These are phyloP conservation scores for Leucaena leucocephala DNA, from an alignment of 306 rosid genomes.

Conservation along the genomic window DNA sequence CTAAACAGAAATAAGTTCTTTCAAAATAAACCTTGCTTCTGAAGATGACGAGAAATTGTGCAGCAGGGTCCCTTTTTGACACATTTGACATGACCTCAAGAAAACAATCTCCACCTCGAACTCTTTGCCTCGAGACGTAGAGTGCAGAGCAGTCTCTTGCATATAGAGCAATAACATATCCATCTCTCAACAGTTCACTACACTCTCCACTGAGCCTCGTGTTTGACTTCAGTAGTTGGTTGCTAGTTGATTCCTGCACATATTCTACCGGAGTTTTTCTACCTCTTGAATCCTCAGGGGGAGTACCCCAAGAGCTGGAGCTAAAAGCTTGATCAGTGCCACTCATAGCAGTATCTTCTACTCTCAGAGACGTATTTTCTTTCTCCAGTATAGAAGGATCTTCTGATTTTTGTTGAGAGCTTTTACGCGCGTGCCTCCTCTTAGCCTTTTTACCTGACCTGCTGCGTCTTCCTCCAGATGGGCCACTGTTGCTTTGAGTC, in stretches of 20 bases:
- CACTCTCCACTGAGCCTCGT: conserved; percentile 71
- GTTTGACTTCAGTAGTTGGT: conserved; percentile 56
- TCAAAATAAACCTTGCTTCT: conserved; percentile 79
- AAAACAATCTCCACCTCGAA: conserved; percentile 96
- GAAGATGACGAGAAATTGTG: conserved; percentile 78
- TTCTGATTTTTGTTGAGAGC: conserved; percentile 69
- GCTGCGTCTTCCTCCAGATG: conserved; percentile 83
- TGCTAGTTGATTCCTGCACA: conserved; percentile 65
- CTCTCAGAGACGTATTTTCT: conserved; percentile 77
- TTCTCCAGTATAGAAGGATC: conserved; percentile 62
- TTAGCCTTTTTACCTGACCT: conserved; percentile 94
- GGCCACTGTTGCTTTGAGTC: conserved; percentile 63
- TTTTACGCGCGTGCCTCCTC: conserved; percentile 83
- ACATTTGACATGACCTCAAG: conserved; percentile 78
- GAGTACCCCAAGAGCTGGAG: conserved; percentile 72
- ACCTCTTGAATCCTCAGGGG: conserved; percentile 80
- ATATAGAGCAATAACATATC: conserved; percentile 77
- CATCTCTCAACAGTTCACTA: conserved; percentile 79
- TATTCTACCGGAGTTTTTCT: conserved; percentile 80
- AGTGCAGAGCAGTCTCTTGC: conserved; percentile 71
- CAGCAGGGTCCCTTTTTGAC: conserved; percentile 95
- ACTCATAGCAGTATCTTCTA: conserved; percentile 90
- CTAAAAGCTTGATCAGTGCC: conserved; percentile 93
- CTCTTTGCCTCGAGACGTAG: conserved; percentile 89
- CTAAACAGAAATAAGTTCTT: conserved; percentile 26